phyloP scores from a whole-genome alignment of 2,329 filamentous ascomycete species.

The Beauveria caledonica region DNA sequence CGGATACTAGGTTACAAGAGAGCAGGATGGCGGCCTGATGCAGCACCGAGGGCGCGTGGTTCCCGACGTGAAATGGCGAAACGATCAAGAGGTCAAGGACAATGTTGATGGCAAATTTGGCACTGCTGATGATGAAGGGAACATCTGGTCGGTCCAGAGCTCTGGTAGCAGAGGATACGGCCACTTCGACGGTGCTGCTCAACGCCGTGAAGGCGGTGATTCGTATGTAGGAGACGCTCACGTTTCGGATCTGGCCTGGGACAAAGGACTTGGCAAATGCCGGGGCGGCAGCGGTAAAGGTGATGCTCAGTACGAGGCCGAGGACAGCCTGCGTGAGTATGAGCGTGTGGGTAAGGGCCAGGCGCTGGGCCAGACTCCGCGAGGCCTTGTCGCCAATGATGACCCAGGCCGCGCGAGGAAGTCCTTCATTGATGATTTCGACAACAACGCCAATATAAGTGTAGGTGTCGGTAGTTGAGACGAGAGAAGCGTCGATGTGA shows the following conservation, averaged over 20 bases:
- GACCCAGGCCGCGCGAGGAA: constrained; percentile 59
- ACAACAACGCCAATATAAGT: constrained; percentile 61
- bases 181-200: constrained; percentile 53
- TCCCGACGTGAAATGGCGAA: constrained; percentile 54
- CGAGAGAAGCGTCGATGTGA: constrained; percentile 47
- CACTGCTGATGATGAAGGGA: constrained; percentile 54
- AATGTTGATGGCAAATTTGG: constrained; percentile 60
- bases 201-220: constrained; percentile 56
- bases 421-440: constrained; percentile 64
- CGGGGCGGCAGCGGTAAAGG: constrained; percentile 45
- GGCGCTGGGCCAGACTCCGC: constrained; percentile 39
- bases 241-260: constrained; percentile 45
- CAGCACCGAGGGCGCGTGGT: constrained; percentile 48
- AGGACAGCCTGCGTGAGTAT: constrained; percentile 51
- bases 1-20: constrained; percentile 48
- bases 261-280: constrained; percentile 55
- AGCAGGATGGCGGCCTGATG: constrained; percentile 57
- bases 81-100: constrained; percentile 58
- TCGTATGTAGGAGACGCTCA: constrained; percentile 55
- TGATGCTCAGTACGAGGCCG: constrained; percentile 51
- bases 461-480: constrained; percentile 39
- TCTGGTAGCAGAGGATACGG: constrained; percentile 52
- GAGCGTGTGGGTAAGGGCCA: constrained; percentile 55
- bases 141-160: constrained; percentile 63
- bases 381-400: constrained; percentile 58